A percentile compares a stretch with the other conserved stretches of the same genome.
Conservation (phyloP, 257 asterid genomes). For the Solanum arcanum region DNA sequence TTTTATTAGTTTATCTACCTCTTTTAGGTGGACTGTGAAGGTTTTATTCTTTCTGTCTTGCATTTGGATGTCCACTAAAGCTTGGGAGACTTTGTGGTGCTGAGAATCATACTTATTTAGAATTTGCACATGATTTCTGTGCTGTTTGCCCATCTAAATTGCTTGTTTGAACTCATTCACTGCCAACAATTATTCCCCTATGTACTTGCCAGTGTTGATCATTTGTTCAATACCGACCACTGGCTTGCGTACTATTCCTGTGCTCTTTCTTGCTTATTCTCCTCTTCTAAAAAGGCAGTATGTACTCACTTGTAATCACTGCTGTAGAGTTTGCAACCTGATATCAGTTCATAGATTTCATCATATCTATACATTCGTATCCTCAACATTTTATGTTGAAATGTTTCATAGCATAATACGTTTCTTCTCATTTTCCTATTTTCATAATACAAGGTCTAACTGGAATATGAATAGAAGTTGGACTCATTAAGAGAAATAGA, state of each 20-base stretch:
- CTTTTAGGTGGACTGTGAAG: background rate
- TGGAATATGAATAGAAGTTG: background rate
- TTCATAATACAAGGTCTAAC: background rate
- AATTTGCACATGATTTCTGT: background rate
- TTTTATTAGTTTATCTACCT: background rate
- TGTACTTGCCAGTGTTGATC: background rate
- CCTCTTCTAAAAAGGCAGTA: background rate
- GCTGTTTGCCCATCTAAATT: background rate
- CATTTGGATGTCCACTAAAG: background rate
- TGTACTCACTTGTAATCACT: background rate
- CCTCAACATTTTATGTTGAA: background rate
- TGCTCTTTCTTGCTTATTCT: background rate
- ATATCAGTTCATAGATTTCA: background rate
- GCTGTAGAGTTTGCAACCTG: background rate
- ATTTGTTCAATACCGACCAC: background rate
- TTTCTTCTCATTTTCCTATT: background rate
- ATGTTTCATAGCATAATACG: background rate
- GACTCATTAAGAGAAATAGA: background rate
- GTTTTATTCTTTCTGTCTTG: background rate
- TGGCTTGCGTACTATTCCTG: background rate
- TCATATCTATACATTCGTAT: background rate
- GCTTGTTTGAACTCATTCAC: background rate
- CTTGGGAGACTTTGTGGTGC: background rate
- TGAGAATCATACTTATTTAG: background rate
- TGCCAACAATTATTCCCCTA: background rate